A percentile compares a stretch with the other conserved stretches of the same genome.
Evolutionary conservation across 1,139 yeast species (phyloP).

Genomic region (Scheffersomyces insectosa): DNA sequence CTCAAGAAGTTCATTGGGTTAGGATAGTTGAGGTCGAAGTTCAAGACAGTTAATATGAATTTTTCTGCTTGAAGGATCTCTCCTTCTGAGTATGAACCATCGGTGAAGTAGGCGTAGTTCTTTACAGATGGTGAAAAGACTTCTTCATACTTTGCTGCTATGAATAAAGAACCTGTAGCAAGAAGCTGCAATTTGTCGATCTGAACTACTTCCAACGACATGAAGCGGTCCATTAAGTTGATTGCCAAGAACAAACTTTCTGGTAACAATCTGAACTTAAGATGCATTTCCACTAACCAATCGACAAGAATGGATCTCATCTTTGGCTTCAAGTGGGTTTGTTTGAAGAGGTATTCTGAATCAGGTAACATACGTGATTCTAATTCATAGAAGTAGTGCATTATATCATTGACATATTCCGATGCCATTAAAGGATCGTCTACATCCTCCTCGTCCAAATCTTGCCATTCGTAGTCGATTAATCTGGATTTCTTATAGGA

Average conservation of each 20-base stretch:
- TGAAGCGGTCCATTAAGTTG: conserved; percentile 87
- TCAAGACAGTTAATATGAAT: conserved; percentile 71
- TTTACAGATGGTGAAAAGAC: conserved; percentile 88
- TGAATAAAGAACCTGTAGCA: conserved; percentile 87
- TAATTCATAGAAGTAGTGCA: conserved; percentile 71
- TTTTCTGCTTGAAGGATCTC: conserved; percentile 88
- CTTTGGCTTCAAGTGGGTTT: conserved; percentile 75
- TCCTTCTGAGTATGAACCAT: conserved; percentile 79
- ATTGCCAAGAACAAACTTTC: conserved; percentile 89
- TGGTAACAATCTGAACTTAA: conserved; percentile 81
- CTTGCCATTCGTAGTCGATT: conserved; percentile 75
- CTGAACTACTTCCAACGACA: conserved; percentile 77
- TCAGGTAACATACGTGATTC: conserved; percentile 80
- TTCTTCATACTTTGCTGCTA: conserved; percentile 95
- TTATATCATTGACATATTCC: conserved; percentile 88
- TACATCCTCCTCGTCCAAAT: conserved; percentile 84
- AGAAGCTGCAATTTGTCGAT: conserved; percentile 83
- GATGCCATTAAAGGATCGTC: conserved; percentile 95
- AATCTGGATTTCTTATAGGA: conserved; percentile 34
- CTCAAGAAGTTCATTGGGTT: conserved; percentile 93
- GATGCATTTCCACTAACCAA: conserved; percentile 93
- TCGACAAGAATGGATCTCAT: conserved; percentile 90
- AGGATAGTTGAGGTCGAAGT: conserved; percentile 83
- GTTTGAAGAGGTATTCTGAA: conserved; percentile 70
- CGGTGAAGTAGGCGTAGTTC: conserved; percentile 87